Evolutionary conservation across 2,329 filamentous ascomycete species (phyloP).

Genomic region (Aspergillus sp.): DNA sequence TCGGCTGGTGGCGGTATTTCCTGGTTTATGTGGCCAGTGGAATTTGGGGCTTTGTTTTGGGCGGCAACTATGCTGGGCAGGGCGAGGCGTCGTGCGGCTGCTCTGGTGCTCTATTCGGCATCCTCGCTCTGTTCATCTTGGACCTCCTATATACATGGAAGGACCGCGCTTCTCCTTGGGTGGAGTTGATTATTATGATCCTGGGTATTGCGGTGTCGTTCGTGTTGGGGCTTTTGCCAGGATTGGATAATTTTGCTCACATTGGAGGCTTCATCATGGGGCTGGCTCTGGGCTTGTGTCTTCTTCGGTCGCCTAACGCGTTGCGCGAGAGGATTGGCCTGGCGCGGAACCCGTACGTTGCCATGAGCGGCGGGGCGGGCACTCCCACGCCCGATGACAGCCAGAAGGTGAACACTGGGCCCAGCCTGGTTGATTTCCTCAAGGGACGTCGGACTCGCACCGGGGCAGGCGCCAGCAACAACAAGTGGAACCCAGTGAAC

Average conservation of each 20-base stretch:
- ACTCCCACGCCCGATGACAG: conserved; percentile 38
- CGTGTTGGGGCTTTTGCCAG: conserved; percentile 85
- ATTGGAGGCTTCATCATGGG: conserved; percentile 96
- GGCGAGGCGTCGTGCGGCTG: conserved; percentile 83
- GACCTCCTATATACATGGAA: conserved; percentile 93
- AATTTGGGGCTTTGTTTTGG: conserved; percentile 94
- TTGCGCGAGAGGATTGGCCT: conserved; percentile 73
- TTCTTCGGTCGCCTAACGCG: conserved; percentile 83
- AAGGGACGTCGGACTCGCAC: conserved; percentile 40
- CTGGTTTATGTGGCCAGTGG: conserved; percentile 88
- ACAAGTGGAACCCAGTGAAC: conserved; percentile 44
- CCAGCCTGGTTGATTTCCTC: conserved; percentile 57
- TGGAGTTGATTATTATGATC: conserved; percentile 84
- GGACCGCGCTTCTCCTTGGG: conserved; percentile 72
- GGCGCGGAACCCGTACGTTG: conserved; percentile 69
- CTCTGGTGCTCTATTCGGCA: conserved; percentile 86
- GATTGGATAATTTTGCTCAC: conserved; percentile 94
- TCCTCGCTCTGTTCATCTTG: conserved; percentile 83
- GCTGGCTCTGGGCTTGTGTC: conserved; percentile 78
- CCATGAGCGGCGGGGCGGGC: conserved; percentile 58
- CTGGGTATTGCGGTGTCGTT: conserved; percentile 88
- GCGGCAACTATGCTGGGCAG: conserved; percentile 85
- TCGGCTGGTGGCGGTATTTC: conserved; percentile 84
- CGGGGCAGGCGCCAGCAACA: conserved; percentile 65
- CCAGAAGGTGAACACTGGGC: conserved; percentile 55